Conservation (phyloP, 768 basidiomycete genomes). For the Grammothele lineata region DNA sequence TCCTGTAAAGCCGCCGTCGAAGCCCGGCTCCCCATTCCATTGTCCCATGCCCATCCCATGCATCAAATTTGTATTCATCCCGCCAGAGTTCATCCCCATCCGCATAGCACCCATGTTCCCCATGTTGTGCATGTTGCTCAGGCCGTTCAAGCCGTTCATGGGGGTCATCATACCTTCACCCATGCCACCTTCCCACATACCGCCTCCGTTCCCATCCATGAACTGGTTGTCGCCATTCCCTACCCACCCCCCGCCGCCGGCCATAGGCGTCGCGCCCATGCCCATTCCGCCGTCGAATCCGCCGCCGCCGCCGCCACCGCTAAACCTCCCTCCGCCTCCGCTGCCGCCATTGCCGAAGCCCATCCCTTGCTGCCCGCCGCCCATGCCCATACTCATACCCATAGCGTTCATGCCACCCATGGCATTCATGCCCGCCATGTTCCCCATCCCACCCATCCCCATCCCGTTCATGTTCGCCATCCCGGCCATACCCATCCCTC, state of each 20-base stretch:
- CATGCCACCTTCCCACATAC: conserved; percentile 30
- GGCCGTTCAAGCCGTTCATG: conserved; percentile 30
- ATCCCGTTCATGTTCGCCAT: conserved; percentile 23
- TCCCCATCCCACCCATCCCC: conserved; percentile 23
- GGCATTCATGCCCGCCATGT: conserved; percentile 10
- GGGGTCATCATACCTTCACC: conserved; percentile 5
- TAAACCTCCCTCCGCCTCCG: conserved; percentile 17
- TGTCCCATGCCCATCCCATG: conserved; percentile 32
- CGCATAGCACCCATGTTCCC: conserved; percentile 17
- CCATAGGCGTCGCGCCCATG: conserved; percentile 32
- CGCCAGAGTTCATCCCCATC: conserved; percentile 15
- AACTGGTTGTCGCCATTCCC: conserved; percentile 17
- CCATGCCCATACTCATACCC: background rate
- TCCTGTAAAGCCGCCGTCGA: conserved; percentile 27
- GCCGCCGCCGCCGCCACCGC: conserved; percentile 17
- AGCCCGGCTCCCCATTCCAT: conserved; percentile 34
- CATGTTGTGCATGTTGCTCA: conserved; percentile 21
- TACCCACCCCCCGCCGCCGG: conserved; percentile 19
- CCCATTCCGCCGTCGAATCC: conserved; percentile 20
- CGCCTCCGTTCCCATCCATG: conserved; percentile 17
- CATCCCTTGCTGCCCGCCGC: conserved; percentile 15
- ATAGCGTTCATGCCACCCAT: conserved; percentile 10
- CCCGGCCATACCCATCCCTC: conserved; percentile 9
- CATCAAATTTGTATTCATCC: conserved; percentile 16
- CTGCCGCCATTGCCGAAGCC: background rate